Base-by-base conservation (phyloP, 208 protist species). In the Leishmania mexicana region DNA sequence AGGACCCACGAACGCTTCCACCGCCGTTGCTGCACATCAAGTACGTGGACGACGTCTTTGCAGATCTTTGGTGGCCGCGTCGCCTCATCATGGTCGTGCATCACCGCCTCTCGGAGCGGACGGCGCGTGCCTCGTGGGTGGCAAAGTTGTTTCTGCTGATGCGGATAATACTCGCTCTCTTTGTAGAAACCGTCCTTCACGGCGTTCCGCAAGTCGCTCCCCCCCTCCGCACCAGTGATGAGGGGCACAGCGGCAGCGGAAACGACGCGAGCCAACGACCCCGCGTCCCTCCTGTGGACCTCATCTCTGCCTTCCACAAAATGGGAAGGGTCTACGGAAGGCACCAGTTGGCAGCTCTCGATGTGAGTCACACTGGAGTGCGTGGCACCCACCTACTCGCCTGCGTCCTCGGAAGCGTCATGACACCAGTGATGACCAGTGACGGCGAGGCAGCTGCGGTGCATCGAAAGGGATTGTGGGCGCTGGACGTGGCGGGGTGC, bases 401-500 rank as follows among this genome's bases (percentile, higher is more conserved):
- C 31, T 83, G 85, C 54, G 86, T 79, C 42, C 3, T 85, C 2
- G 87, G 84, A 45, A 79, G 77, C 72, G 75, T 86, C 47, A 13
- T 51, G n/a, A 42, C 57, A 1, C 15, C 64, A 40, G 38, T 21
- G 42, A 68, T 40, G 24, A 17, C 70, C 42, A 35, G 40, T 51
- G 70, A 74, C 31, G 35, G 38, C 4, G 47, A 45, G 24, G 28
- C 51, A 64, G 24, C 57, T 10, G 72, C 28, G 28, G 24, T 45
- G 31, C 10, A 19, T 28, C 4, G 6, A 54, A 57, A 58, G 28
- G 53, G 75, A 78, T 80, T 88, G 58, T 76, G 74, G 17, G 86
- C 90, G 40, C 60, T 94, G 40, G 90, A 94, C 75, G n/a, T 90
- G 4, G 73, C 83, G 0, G 90, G 90, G 10, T 94, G 90, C 71